Conservation (phyloP, 108 stramenopile genomes). For the Thalassiosira profunda region DNA sequence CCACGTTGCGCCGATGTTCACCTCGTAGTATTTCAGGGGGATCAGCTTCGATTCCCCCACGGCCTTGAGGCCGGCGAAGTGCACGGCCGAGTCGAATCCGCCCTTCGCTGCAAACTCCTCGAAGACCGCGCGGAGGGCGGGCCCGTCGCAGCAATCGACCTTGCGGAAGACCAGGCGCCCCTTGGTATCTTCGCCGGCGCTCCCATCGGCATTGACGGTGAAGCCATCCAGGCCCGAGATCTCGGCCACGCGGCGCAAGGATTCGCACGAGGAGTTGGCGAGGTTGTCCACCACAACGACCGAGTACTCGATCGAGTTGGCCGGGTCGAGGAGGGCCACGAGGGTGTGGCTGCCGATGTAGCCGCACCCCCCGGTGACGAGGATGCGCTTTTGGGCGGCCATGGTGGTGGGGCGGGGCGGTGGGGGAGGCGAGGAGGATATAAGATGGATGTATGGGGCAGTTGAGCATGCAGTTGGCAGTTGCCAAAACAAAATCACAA, state of each 20-base stretch:
- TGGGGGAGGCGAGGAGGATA: no score
- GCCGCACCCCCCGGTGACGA: constrained; percentile 98
- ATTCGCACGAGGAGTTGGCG: constrained; percentile 91
- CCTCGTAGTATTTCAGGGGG: constrained; percentile 96
- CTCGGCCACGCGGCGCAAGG: constrained; percentile 85
- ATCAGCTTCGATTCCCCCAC: constrained; percentile 92
- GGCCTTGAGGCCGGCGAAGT: constrained; percentile 99
- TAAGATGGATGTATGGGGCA: no score
- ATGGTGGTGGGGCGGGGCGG: no score
- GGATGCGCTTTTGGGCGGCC: no score
- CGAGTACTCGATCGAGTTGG: constrained; percentile 67
- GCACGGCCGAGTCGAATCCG: constrained; percentile 96
- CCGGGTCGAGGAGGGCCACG: constrained; percentile 89
- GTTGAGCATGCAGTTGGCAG: no score
- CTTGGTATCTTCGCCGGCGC: constrained; percentile 4
- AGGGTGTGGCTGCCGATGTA: constrained; percentile 99
- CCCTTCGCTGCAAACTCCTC: constrained; percentile 87
- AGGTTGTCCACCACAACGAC: constrained; percentile 96
- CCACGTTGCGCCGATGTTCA: constrained; percentile 96
- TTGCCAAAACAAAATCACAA: no score
- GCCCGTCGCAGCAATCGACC: constrained; percentile 77
- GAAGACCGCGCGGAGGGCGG: constrained; percentile 49
- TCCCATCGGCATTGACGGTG: constrained; percentile 39
- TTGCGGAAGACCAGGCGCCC: constrained; percentile 72
- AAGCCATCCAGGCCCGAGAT: constrained; percentile 63